Conservation (phyloP, 371 early-diverging fungal genomes). For the Mortierella sp. region DNA sequence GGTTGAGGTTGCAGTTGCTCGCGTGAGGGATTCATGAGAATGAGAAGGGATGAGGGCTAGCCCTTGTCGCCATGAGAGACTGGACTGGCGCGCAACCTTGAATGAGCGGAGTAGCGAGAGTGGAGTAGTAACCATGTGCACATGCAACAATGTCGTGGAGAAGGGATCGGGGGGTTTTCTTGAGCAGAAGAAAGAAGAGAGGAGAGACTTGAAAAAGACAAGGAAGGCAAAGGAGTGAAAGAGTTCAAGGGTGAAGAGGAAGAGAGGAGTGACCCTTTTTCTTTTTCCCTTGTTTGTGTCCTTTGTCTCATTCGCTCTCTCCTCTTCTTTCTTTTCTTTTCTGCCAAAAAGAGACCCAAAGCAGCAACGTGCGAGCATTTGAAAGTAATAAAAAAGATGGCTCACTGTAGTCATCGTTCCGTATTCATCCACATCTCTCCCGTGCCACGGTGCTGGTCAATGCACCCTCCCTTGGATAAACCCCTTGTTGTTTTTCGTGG, state of each 20-base stretch:
- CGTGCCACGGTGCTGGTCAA: neutral
- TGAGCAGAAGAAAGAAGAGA: neutral
- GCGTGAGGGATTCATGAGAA: neutral
- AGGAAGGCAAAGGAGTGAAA: neutral
- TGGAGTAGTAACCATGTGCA: conserved; percentile 10
- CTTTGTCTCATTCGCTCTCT: neutral
- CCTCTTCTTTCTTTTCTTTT: neutral
- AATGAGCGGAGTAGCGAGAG: conserved; percentile 15
- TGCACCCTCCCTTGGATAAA: neutral
- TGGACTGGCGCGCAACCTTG: conserved; percentile 1
- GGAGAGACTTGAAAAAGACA: neutral
- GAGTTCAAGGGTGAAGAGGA: neutral
- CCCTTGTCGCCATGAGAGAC: conserved; percentile 13
- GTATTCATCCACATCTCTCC: conserved; percentile 12
- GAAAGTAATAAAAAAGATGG: neutral
- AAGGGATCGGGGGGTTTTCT: neutral
- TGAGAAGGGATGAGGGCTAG: neutral
- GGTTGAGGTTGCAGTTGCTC: neutral
- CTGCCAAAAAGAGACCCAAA: neutral
- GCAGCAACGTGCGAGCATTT: conserved; percentile 1
- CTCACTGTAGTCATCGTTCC: conserved; percentile 4
- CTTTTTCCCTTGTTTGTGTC: neutral
- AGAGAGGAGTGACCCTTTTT: neutral
- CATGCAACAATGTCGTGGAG: neutral
- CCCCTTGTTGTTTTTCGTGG: conserved; percentile 1